These are phyloP conservation scores for Globisporangium cystogenes DNA, from an alignment of 352 stramenopile genomes.

Conservation along the genomic window DNA sequence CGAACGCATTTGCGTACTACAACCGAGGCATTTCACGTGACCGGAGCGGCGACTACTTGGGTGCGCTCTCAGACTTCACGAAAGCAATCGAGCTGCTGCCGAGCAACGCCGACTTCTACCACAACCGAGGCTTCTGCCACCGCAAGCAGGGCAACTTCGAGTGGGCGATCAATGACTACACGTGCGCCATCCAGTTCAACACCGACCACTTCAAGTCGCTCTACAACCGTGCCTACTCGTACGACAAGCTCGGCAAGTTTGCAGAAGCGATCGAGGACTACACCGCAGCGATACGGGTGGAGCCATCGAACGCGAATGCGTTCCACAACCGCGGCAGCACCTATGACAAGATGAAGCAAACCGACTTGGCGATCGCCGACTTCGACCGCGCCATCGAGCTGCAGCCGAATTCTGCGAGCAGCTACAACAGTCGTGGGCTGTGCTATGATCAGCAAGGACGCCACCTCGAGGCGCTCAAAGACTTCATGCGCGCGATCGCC, in stretches of 20 bases:
- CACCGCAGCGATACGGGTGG: conserved; percentile 53
- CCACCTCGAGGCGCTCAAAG: conserved; percentile 59
- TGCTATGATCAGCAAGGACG: conserved; percentile 65
- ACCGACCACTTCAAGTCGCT: conserved; percentile 83
- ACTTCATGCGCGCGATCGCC: conserved; percentile 59
- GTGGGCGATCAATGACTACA: conserved; percentile 76
- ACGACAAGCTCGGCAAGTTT: conserved; percentile 73
- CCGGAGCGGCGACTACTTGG: conserved; percentile 74
- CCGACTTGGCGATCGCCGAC: conserved; percentile 52
- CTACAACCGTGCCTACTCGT: conserved; percentile 87
- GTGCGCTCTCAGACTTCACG: conserved; percentile 81
- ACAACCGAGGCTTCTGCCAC: conserved; percentile 83
- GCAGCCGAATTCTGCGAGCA: conserved; percentile 52
- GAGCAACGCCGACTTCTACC: conserved; percentile 74
- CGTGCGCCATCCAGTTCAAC: conserved; percentile 59
- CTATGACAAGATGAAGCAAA: conserved; percentile 68
- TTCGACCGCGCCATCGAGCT: conserved; percentile 63
- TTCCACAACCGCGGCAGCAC: conserved; percentile 84
- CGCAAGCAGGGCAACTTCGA: conserved; percentile 78
- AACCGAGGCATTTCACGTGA: conserved; percentile 84
- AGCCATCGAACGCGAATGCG: conserved; percentile 73
- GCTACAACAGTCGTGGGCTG: conserved; percentile 79
- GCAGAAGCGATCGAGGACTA: conserved; percentile 73
- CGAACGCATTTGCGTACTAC: conserved; percentile 77
- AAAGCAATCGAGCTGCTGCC: conserved; percentile 70